Evolutionary conservation across 1,284 basidiomycete species (phyloP), one percentile per base, ranked within the genome.

Genomic region (Phlebopus sp.): DNA sequence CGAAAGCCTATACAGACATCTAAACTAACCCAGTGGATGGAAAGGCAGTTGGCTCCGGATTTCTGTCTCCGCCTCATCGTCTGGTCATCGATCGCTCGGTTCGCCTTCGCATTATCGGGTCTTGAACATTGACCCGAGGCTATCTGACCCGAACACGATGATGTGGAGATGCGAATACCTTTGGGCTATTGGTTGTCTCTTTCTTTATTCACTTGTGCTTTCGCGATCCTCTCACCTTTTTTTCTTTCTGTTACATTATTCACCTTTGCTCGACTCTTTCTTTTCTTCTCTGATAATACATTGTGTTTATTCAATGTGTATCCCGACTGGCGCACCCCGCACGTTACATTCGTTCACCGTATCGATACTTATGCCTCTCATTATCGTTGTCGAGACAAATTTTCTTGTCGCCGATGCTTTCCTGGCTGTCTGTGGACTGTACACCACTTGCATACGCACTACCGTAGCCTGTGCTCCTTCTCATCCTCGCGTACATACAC

Each of bases 121-220:
- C 35, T 21, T 36, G 25, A 29, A 46, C 37, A 21, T 46, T 9
- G 32, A 15, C 29, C 23, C 19, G 25, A 19, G 2, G n/a, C 14
- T 29, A 13, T 27, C 30, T n/a, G 37, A 39, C 19, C 18, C 32
- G 35, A 49, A 37, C 15, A 17, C 25, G 36, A 32, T 34, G 52
- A 34, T 27, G 40, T 35, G 37, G 38, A 50, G 57, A 60, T 43
- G 50, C 44, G 55, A 51, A 61, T 63, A 55, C 50, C 55, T 73
- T 79, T 74, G 78, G 79, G 79, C 76, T 81, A 74, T 80, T 81
- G 75, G 78, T 81, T 80, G 78, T 72, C 66, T 63, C 66, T 57
- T 63, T 75, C 68, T 71, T 75, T 74, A 73, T 75, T 67, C 66
- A 68, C 67, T 74, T 68, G 58, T 9, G 51, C 60, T 63, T 71